Conservation (phyloP, 805 yeast genomes). For the Sungouiozyma ichnusensis region DNA sequence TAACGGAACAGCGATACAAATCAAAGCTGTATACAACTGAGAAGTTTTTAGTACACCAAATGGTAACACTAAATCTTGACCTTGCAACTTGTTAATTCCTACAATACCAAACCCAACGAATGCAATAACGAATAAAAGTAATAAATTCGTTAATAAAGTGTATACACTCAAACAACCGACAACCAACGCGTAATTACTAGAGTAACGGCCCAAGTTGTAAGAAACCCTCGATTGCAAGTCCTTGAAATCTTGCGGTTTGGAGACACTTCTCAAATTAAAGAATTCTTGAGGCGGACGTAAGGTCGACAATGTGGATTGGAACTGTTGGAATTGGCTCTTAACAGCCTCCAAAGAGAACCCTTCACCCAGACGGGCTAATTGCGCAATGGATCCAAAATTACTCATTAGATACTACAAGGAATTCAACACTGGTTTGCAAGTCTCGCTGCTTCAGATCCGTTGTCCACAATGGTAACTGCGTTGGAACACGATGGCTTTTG, state of each 20-base stretch:
- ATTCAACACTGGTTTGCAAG: no score
- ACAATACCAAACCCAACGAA: conserved; percentile 65
- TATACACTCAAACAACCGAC: conserved; percentile 66
- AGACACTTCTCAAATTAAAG: conserved; percentile 78
- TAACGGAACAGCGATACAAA: conserved; percentile 67
- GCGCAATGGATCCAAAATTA: conserved; percentile 8
- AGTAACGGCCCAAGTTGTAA: conserved; percentile 78
- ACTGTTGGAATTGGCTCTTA: conserved; percentile 37
- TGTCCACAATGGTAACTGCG: no score
- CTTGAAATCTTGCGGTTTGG: conserved; percentile 82
- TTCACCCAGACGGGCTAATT: conserved; percentile 23
- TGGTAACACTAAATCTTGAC: conserved; percentile 72
- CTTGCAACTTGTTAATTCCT: conserved; percentile 70
- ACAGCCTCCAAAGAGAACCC: conserved; percentile 25
- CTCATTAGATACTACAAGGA: no score
- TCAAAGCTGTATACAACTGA: conserved; percentile 74
- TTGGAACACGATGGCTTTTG: no score
- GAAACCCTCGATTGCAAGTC: conserved; percentile 84
- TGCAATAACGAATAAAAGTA: conserved; percentile 71
- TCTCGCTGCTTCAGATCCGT: no score
- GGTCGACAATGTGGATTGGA: conserved; percentile 58
- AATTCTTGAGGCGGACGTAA: conserved; percentile 88
- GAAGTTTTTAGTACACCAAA: conserved; percentile 62
- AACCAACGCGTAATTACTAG: conserved; percentile 73
- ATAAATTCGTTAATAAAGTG: conserved; percentile 75